Percentiles rank a stretch among this genome's conserved stretches.
Evolutionary conservation across 1,139 yeast genomes (phyloP).

Genomic region (Lodderomyces elongisporus): DNA sequence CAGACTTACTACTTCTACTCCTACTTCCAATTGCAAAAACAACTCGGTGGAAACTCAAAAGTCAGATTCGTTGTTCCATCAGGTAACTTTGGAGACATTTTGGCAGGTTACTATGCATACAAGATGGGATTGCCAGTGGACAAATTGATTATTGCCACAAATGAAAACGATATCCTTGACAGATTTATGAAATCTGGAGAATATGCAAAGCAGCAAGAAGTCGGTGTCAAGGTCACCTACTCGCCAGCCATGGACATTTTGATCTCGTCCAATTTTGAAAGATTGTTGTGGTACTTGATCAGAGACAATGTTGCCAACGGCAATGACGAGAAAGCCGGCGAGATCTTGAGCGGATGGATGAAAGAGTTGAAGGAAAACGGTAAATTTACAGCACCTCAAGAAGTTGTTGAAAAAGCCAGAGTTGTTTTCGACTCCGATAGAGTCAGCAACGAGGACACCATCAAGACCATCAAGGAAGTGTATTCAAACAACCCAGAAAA

Average conservation of each 20-base stretch:
- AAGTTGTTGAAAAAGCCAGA: conserved; percentile 62
- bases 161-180: conserved; percentile 89
- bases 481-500: conserved; percentile 58
- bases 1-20: conserved; percentile 94
- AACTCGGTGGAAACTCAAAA: conserved; percentile 44
- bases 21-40: too few species aligned
- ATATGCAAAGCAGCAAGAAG: conserved; percentile 62
- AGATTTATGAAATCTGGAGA: conserved; percentile 84
- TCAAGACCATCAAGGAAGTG: conserved; percentile 64
- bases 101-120: conserved; percentile 93
- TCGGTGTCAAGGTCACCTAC: conserved; percentile 75
- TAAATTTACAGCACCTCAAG: conserved; percentile 63
- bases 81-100: conserved; percentile 96
- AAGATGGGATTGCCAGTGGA: conserved; percentile 93
- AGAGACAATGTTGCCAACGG: too few species aligned
- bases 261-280: conserved; percentile 91
- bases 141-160: conserved; percentile 86
- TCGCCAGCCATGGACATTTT: conserved; percentile 99
- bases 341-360: conserved; percentile 73
- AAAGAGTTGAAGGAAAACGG: conserved; percentile 68
- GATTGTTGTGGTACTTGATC: conserved; percentile 91
- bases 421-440: conserved; percentile 71
- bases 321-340: conserved; percentile 69
- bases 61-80: conserved; percentile 91
- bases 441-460: conserved; percentile 73